These are phyloP conservation scores for Pelargonium cotyledonis DNA, from an alignment of 441 rosid genomes.

Conservation along the genomic window DNA sequence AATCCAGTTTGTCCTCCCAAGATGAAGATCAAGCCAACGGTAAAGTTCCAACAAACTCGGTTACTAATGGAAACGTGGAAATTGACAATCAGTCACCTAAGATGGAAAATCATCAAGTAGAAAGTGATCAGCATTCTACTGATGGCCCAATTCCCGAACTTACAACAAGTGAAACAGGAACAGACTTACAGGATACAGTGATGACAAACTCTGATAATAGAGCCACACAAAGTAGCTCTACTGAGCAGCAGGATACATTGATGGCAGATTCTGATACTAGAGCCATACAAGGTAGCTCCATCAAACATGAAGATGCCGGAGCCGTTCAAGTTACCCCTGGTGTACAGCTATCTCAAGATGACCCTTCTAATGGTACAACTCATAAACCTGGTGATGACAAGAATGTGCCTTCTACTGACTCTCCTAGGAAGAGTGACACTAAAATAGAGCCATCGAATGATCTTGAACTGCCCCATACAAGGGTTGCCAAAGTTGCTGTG, in stretches of 20 bases:
- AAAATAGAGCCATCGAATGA: constrained; percentile 15
- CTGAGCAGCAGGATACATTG: constrained; percentile 23
- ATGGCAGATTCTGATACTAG: constrained; percentile 28
- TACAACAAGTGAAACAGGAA: constrained; percentile 20
- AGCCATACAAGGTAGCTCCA: not conserved
- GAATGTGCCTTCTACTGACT: constrained; percentile 25
- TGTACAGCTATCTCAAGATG: constrained; percentile 26
- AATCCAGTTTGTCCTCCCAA: constrained; percentile 14
- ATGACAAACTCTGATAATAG: constrained; percentile 4
- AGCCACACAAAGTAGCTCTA: not conserved
- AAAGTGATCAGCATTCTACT: constrained; percentile 18
- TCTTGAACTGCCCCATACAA: constrained; percentile 17
- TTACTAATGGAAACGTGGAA: constrained; percentile 30
- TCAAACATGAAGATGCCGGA: too few relatives aligned
- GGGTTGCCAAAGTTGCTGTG: not conserved
- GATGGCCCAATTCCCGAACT: constrained; percentile 17
- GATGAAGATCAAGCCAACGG: constrained; percentile 15
- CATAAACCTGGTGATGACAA: constrained; percentile 26
- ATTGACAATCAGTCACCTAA: constrained; percentile 19
- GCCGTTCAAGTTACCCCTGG: constrained; percentile 19
- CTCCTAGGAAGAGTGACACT: constrained; percentile 25
- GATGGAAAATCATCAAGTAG: constrained; percentile 28
- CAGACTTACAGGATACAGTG: constrained; percentile 5
- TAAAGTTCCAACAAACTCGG: constrained; percentile 18
- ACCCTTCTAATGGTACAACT: constrained; percentile 20